Conservation (phyloP, 1,284 basidiomycete species). For the Agroathelia rolfsii region DNA sequence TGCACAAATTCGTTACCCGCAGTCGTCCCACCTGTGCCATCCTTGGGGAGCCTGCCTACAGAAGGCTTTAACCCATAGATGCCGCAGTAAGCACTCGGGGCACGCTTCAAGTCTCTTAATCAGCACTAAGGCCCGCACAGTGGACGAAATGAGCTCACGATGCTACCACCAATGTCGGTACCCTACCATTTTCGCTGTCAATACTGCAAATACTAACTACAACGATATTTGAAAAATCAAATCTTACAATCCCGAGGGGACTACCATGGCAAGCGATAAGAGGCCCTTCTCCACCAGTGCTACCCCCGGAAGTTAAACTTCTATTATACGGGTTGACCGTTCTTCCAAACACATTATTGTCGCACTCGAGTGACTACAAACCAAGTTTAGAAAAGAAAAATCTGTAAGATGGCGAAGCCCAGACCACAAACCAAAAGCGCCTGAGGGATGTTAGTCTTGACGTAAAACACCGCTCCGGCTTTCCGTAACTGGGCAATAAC, state of each 20-base stretch:
- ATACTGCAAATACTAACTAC: too few relatives aligned
- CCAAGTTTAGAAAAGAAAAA: too few relatives aligned
- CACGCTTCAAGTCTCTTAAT: constrained; percentile 18
- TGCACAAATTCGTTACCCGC: constrained; percentile 45
- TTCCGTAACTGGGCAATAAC: constrained; percentile 42
- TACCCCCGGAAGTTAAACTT: constrained; percentile 45
- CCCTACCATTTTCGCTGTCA: too few relatives aligned
- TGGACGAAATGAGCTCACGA: constrained; percentile 26
- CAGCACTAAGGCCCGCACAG: constrained; percentile 5
- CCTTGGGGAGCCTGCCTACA: constrained; percentile 39
- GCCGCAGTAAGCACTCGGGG: constrained; percentile 38
- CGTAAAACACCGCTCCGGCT: constrained; percentile 67
- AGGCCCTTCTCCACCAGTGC: constrained; percentile 57
- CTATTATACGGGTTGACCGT: constrained; percentile 47
- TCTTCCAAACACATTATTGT: constrained; percentile 44
- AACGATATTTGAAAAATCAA: too few relatives aligned
- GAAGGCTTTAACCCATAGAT: constrained; percentile 48
- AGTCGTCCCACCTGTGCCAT: constrained; percentile 39
- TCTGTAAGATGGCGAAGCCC: constrained; percentile 3
- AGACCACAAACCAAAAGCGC: constrained; percentile 40
- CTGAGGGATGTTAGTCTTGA: constrained; percentile 68
- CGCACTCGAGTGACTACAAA: constrained; percentile 34
- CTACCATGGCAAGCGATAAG: constrained; percentile 50
- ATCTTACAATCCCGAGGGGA: constrained; percentile 46
- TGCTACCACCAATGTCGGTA: constrained; percentile 45